Conservation (phyloP, 2,329 filamentous ascomycete genomes). For the Cercospora sp. region DNA sequence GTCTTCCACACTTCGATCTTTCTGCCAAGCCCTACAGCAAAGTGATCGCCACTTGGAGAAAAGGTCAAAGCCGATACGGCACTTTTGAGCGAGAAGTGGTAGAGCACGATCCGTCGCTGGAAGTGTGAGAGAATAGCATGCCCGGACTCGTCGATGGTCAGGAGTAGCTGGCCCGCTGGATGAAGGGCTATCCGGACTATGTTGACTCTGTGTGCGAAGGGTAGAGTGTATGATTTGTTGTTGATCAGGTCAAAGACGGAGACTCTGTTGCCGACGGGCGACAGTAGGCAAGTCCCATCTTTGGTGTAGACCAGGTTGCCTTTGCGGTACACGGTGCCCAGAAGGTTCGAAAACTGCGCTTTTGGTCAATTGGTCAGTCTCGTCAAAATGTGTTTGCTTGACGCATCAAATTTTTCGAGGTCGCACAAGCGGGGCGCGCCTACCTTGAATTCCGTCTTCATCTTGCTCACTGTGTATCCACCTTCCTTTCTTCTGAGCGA, state of each 20-base stretch:
- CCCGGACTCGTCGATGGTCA: slow-evolving; percentile 92
- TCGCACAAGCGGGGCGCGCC: slow-evolving; percentile 24
- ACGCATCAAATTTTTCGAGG: slow-evolving; percentile 1
- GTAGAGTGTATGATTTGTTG: slow-evolving; percentile 83
- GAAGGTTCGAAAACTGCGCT: slow-evolving; percentile 87
- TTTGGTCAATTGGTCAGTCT: slow-evolving; percentile 25
- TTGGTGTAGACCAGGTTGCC: slow-evolving; percentile 96
- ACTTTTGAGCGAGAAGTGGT: slow-evolving; percentile 94
- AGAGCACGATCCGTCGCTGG: slow-evolving; percentile 78
- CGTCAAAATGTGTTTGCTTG: slow-evolving; percentile 8
- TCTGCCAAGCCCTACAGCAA: slow-evolving; percentile 83
- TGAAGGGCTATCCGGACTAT: slow-evolving; percentile 85
- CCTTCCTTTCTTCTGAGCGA: neutral
- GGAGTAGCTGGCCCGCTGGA: slow-evolving; percentile 84
- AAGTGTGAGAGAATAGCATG: slow-evolving; percentile 92
- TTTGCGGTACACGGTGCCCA: slow-evolving; percentile 97
- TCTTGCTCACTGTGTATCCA: slow-evolving; percentile 43
- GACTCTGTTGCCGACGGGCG: slow-evolving; percentile 93
- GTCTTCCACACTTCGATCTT: slow-evolving; percentile 96
- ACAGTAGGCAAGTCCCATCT: slow-evolving; percentile 92
- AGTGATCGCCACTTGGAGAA: slow-evolving; percentile 85
- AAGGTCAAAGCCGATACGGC: slow-evolving; percentile 82
- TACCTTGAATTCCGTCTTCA: slow-evolving; percentile 99
- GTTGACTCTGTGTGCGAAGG: slow-evolving; percentile 91
- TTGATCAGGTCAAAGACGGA: slow-evolving; percentile 95